Conservation (phyloP, 2,329 filamentous ascomycete genomes). For the Cercospora janseana region DNA sequence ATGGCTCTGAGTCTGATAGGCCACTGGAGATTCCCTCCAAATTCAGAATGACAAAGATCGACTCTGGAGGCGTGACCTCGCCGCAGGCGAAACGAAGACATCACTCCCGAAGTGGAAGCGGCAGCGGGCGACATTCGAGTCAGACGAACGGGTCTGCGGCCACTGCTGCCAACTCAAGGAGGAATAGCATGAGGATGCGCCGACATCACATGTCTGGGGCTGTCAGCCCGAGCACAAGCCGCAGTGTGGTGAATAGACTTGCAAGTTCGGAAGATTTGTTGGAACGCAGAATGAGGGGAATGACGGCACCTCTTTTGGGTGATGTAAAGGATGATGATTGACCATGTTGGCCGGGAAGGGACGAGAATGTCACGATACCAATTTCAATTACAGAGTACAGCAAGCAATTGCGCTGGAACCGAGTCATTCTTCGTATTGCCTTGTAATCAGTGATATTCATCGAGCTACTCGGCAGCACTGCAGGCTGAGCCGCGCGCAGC, state of each 20-base stretch:
- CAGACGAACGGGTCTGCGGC: constrained; percentile 8
- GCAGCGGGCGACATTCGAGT: constrained; percentile 20
- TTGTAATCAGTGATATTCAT: not conserved
- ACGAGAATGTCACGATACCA: not conserved
- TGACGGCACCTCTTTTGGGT: constrained; percentile 36
- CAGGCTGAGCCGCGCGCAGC: no score
- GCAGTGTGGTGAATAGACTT: constrained; percentile 45
- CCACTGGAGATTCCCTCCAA: constrained; percentile 72
- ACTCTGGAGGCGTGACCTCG: constrained; percentile 8
- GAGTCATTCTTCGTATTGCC: no score
- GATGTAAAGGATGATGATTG: constrained; percentile 5
- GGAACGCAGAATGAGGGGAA: constrained; percentile 48
- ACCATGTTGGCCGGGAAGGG: not conserved
- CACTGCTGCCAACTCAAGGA: constrained; percentile 26
- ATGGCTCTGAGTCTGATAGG: constrained; percentile 72
- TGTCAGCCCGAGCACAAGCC: constrained; percentile 32
- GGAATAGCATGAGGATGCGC: constrained; percentile 29
- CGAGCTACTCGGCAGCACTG: not conserved
- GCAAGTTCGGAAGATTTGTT: constrained; percentile 49
- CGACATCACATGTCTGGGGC: constrained; percentile 32
- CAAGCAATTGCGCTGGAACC: constrained; percentile 6
- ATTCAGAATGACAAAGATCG: constrained; percentile 25
- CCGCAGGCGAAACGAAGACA: constrained; percentile 9
- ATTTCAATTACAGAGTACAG: not conserved
- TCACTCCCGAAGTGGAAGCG: constrained; percentile 13